Evolutionary conservation across 345 rosid genomes (phyloP).

Genomic region (Punica granatum): DNA sequence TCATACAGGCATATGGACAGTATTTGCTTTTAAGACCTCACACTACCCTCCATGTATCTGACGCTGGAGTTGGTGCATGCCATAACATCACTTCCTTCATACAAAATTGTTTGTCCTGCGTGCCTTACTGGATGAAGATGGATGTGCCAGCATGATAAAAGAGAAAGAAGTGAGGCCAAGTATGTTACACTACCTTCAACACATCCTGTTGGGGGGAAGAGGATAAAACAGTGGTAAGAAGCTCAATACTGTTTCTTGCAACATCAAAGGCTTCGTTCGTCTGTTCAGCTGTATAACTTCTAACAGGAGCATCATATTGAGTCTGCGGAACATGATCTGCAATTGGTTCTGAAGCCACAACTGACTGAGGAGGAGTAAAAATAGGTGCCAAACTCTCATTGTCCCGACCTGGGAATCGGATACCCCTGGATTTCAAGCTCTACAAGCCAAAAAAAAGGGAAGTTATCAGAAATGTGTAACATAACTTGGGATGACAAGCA

Average conservation of each 20-base stretch:
- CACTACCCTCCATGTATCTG: not conserved
- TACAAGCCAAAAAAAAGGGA: constrained; percentile 17
- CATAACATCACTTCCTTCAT: not conserved
- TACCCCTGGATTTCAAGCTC: constrained; percentile 88
- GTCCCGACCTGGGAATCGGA: constrained; percentile 95
- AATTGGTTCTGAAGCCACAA: constrained; percentile 50
- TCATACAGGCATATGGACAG: not conserved
- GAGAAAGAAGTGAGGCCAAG: not conserved
- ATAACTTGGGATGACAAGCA: not conserved
- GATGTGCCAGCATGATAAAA: not conserved
- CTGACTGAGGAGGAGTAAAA: constrained; percentile 83
- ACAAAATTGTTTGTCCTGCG: not conserved
- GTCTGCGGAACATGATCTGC: constrained; percentile 40
- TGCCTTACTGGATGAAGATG: not conserved
- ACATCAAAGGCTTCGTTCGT: constrained; percentile 88
- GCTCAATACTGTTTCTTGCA: constrained; percentile 84
- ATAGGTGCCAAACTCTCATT: constrained; percentile 89
- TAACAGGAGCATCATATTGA: constrained; percentile 46
- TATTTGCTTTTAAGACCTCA: not conserved
- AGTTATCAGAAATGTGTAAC: not conserved
- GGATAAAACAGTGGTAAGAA: constrained; percentile 68
- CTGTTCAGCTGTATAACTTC: constrained; percentile 70
- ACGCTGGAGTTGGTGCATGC: not conserved
- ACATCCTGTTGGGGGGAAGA: constrained; percentile 81
- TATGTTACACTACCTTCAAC: constrained; percentile 42